Evolutionary conservation across 75 land plant species (phyloP).

Genomic region (Adiantum capillusveneris): DNA sequence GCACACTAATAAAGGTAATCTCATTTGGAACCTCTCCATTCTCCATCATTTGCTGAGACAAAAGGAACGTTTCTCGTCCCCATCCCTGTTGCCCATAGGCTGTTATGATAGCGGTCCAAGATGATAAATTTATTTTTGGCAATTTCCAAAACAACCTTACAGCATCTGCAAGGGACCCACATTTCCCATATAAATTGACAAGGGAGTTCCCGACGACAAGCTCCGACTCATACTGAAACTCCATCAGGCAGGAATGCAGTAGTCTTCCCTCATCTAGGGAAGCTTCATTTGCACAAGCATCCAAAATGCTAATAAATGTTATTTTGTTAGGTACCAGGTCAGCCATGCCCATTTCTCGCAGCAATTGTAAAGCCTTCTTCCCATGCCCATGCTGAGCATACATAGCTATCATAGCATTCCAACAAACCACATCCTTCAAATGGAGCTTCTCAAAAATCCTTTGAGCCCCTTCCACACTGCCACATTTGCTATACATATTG

Average conservation of each 20-base stretch:
- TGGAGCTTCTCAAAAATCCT: conserved; percentile 7
- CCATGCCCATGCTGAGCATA: conserved; percentile 10
- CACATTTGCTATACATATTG: conserved; percentile 26
- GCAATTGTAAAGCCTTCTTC: conserved; percentile 5
- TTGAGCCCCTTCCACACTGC: conserved; percentile 9
- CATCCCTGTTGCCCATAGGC: conserved; percentile 16
- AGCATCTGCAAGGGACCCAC: conserved; percentile 11
- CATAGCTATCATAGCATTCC: conserved; percentile 14
- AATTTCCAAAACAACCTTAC: conserved; percentile 9
- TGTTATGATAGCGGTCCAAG: conserved; percentile 20
- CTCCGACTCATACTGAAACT: conserved; percentile 5
- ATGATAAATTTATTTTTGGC: conserved; percentile 4
- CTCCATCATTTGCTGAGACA: conserved; percentile 10
- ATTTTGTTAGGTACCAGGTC: conserved; percentile 7
- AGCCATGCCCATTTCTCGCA: conserved; percentile 8
- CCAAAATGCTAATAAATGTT: conserved; percentile 13
- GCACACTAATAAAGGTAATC: conserved; percentile 10
- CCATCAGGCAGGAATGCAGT: conserved; percentile 6
- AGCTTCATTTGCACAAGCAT: conserved; percentile 13
- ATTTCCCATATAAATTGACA: conserved; percentile 18
- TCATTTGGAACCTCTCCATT: conserved; percentile 10
- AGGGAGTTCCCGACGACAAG: conserved; percentile 10
- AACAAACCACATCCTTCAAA: conserved; percentile 2
- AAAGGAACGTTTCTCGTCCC: conserved; percentile 4
- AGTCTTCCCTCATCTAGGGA: conserved; percentile 14